Base-by-base conservation (phyloP, 352 stramenopile species). In the Achlya hypogyna region DNA sequence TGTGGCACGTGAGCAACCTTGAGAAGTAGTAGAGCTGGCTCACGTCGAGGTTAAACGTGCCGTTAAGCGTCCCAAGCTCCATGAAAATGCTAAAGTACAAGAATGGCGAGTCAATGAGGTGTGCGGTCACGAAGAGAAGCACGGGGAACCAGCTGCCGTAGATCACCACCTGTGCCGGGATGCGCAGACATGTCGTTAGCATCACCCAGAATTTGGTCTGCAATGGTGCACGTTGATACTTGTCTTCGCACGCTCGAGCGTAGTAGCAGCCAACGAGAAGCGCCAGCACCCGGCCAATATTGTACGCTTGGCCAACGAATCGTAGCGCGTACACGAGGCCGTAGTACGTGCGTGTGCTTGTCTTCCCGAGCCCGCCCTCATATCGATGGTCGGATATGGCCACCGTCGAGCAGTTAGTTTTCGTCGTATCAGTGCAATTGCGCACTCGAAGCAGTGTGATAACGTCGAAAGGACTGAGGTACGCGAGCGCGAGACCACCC, bases 71-170 rank as follows among this genome's bases (percentile, higher is more conserved):
- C 49, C 10, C 49, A 20, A 56, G 49, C 12, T 56, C 49, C 10
- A 56, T 56, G 8, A 56, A 56, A 9, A 56, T 56, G 2, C 10
- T 38, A 56, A 38, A 56, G 49, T 56, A 56, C 25, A 35, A 8
- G 20, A 56, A 35, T 10, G 49, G 49, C 31, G 49, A 3, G 31
- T 56, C 49, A 10, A 56, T 10, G 10, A 56, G 8, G 25, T 56
- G 49, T 9, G 49, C 49, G 2, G 8, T 51, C 20, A 10, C 32
- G 31, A 51, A 63, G 4, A 63, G 34, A 1, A 52, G 22, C 3
- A 49, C 32, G 23, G 54, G 31, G 1, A 63, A 49, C 54, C 54
- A 63, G 32, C 54, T 63, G 35, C 32, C 54, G 27, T 49, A 63
- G 42, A 49, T 49, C 16, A 63, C 54, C 1, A 63, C 54, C 23